A percentile compares a stretch with the other conserved stretches of the same genome.
phyloP scores from a whole-genome alignment of 2,329 filamentous ascomycete genomes.

The Huntiella decipiens region DNA sequence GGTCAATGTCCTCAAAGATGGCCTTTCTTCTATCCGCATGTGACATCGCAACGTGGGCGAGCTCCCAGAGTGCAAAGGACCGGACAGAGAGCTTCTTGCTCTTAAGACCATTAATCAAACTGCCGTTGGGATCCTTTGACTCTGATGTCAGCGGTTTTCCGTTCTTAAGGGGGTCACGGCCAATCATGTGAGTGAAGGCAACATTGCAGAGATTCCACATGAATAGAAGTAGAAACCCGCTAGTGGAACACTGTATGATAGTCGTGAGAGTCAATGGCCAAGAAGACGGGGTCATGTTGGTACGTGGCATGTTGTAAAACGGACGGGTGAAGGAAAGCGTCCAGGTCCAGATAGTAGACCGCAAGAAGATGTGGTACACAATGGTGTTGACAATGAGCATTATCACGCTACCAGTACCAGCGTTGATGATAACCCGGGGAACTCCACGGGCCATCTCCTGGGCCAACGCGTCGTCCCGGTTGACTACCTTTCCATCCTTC shows the following conservation, averaged over 20 bases:
- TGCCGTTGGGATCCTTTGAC: constrained; percentile 82
- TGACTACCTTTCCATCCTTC: constrained; percentile 11
- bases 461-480: constrained; percentile 6
- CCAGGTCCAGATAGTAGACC: constrained; percentile 46
- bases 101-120: constrained; percentile 64
- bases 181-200: constrained; percentile 64
- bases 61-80: constrained; percentile 81
- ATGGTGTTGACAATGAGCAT: constrained; percentile 29
- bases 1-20: constrained; percentile 76
- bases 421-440: constrained; percentile 11
- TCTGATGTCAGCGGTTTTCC: constrained; percentile 66
- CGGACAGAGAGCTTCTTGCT: constrained; percentile 62
- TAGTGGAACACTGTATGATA: constrained; percentile 34
- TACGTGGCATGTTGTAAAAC: constrained; percentile 58
- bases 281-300: constrained; percentile 40
- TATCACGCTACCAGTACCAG: constrained; percentile 22
- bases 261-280: constrained; percentile 40
- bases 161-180: constrained; percentile 65
- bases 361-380: constrained; percentile 43
- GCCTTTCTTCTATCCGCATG: constrained; percentile 58
- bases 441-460: constrained; percentile 7
- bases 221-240: constrained; percentile 47
- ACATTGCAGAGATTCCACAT: constrained; percentile 63
- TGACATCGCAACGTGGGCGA: constrained; percentile 57
- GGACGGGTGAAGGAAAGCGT: constrained; percentile 51